Evolutionary conservation across 257 asterid species (phyloP).

Genomic region (Salvia hispanica): DNA sequence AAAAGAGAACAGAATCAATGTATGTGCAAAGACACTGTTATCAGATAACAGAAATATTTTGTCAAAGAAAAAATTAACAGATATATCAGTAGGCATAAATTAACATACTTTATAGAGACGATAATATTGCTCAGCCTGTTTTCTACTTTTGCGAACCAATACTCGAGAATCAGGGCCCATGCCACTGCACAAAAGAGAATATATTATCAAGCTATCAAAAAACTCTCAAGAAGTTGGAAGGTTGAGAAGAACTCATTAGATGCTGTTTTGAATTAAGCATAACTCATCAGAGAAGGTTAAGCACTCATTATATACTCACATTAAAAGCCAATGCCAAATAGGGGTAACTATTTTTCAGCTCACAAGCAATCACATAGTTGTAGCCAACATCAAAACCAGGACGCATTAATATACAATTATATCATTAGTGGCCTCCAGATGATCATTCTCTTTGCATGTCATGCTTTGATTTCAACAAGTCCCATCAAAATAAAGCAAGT

Average conservation of each 20-base stretch:
- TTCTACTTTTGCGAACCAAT: slow-evolving; percentile 95
- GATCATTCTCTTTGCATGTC: slow-evolving; percentile 1
- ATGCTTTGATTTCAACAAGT: background rate
- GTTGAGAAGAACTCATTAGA: background rate
- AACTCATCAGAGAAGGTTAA: background rate
- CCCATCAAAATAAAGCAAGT: background rate
- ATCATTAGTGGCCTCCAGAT: background rate
- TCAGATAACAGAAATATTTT: background rate
- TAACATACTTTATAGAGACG: slow-evolving; percentile 79
- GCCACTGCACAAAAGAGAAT: slow-evolving; percentile 66
- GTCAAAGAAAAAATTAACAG: background rate
- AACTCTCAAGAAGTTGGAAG: slow-evolving; percentile 14
- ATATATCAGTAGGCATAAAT: slow-evolving; percentile 8
- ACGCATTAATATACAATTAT: background rate
- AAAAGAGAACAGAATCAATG: background rate
- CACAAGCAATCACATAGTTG: slow-evolving; percentile 1
- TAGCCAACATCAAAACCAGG: slow-evolving; percentile 10
- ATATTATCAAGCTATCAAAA: slow-evolving; percentile 20
- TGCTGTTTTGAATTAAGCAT: background rate
- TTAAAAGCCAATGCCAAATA: background rate
- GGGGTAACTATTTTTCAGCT: slow-evolving; percentile 10
- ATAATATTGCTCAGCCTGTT: slow-evolving; percentile 93
- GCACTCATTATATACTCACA: background rate
- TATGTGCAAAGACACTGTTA: background rate
- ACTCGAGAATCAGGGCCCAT: slow-evolving; percentile 99